These are phyloP conservation scores for Saksenaea vasiformis DNA, from an alignment of 371 early-diverging fungal genomes.

Conservation along the genomic window DNA sequence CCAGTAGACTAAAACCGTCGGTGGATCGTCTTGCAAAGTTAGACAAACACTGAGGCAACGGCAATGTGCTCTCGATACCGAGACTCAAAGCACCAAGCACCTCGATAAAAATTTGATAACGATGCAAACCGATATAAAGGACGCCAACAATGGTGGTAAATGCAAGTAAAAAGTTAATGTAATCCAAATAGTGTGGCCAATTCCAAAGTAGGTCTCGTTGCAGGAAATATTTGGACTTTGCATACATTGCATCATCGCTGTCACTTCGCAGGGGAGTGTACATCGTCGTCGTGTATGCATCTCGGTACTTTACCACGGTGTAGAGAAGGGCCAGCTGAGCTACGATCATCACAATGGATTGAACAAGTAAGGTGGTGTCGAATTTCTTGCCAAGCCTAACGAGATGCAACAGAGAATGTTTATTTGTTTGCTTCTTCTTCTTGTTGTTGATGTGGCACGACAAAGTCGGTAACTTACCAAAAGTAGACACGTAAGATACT, in stretches of 20 bases:
- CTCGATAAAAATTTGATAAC: constrained; percentile 32
- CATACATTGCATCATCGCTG: constrained; percentile 9
- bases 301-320: constrained; percentile 34
- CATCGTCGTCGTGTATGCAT: background rate
- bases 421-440: constrained; percentile 2
- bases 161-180: constrained; percentile 45
- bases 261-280: constrained; percentile 21
- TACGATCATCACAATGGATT: constrained; percentile 62
- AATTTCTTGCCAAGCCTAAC: constrained; percentile 57
- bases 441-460: background rate
- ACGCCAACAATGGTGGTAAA: constrained; percentile 39
- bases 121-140: constrained; percentile 30
- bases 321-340: constrained; percentile 59
- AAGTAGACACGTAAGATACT: constrained; percentile 26
- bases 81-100: constrained; percentile 43
- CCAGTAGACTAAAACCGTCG: constrained; percentile 52
- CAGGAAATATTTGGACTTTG: background rate
- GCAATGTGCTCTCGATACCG: constrained; percentile 63
- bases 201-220: constrained; percentile 31
- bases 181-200: constrained; percentile 45
- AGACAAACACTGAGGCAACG: constrained; percentile 62
- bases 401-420: background rate
- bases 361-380: constrained; percentile 57
- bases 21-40: constrained; percentile 56
- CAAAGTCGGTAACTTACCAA: constrained; percentile 13